Evolutionary conservation across 2,329 filamentous ascomycete species (phyloP).

Genomic region (Penicillium fuscoglaucum): DNA sequence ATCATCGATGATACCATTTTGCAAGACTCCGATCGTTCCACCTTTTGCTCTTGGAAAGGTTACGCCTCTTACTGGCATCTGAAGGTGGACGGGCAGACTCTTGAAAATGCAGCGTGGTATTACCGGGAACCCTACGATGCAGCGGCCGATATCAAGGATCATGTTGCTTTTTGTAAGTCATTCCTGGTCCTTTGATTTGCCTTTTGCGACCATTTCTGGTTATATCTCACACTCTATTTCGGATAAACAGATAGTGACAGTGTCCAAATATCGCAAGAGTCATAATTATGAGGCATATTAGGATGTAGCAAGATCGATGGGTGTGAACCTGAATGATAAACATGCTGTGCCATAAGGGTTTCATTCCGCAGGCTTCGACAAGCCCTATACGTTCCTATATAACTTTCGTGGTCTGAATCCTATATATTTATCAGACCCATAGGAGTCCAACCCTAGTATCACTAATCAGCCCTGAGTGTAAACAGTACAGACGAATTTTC

Average conservation of each 20-base stretch:
- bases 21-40: background rate
- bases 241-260: background rate
- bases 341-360: background rate
- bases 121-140: background rate
- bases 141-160: background rate
- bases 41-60: conserved; percentile 1
- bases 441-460: too few relatives aligned
- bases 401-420: background rate
- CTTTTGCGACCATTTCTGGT: background rate
- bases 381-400: background rate
- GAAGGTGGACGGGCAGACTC: background rate
- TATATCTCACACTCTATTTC: background rate
- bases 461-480: too few relatives aligned
- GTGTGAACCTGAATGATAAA: background rate
- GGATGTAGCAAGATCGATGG: background rate
- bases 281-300: background rate
- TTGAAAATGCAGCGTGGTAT: background rate
- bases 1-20: background rate
- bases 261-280: background rate
- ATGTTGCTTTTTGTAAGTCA: background rate
- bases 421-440: background rate
- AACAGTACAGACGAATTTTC: too few relatives aligned
- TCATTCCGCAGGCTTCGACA: background rate
- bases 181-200: background rate
- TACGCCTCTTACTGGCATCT: background rate